A percentile compares a stretch with the other conserved stretches of the same genome.
phyloP scores from a whole-genome alignment of 176 grass and related monocot genomes.

The Dactylis glomerata region DNA sequence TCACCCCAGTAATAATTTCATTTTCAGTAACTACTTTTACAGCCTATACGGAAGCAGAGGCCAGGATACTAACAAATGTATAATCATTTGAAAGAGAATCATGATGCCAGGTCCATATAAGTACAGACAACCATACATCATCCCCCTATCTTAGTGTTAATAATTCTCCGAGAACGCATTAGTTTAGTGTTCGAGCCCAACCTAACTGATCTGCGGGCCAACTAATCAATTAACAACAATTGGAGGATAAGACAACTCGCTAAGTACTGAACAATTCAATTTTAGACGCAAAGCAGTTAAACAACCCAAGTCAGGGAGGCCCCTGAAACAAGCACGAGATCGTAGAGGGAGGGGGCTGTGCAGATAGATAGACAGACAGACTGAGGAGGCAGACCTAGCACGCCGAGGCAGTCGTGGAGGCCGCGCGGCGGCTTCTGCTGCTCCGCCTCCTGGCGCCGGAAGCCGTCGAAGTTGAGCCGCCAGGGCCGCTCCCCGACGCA shows the following conservation, averaged over 20 bases:
- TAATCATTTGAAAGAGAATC: not conserved
- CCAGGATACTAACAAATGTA: not conserved
- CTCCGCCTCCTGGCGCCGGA: constrained; percentile 37
- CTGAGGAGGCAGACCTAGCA: constrained; percentile 49
- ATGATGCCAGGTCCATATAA: not conserved
- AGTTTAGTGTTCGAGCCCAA: not conserved
- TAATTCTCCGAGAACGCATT: not conserved
- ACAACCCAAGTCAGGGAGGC: not conserved
- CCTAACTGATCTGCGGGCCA: not conserved
- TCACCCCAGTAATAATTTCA: not conserved
- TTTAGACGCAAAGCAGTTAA: not conserved
- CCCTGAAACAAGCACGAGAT: not conserved
- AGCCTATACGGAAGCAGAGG: not conserved
- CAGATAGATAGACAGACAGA: not conserved
- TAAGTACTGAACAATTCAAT: not conserved
- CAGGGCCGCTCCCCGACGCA: constrained; percentile 42
- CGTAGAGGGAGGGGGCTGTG: not conserved
- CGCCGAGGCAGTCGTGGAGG: constrained; percentile 61
- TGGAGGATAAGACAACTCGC: not conserved
- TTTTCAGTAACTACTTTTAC: not conserved
- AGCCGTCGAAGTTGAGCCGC: constrained; percentile 62
- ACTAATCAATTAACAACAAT: not conserved
- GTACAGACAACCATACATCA: not conserved
- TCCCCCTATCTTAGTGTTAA: not conserved
- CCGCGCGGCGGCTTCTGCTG: constrained; percentile 48